These are phyloP conservation scores for Colletotrichum echinochloae DNA, from an alignment of 2,329 filamentous ascomycete genomes.

Conservation along the genomic window DNA sequence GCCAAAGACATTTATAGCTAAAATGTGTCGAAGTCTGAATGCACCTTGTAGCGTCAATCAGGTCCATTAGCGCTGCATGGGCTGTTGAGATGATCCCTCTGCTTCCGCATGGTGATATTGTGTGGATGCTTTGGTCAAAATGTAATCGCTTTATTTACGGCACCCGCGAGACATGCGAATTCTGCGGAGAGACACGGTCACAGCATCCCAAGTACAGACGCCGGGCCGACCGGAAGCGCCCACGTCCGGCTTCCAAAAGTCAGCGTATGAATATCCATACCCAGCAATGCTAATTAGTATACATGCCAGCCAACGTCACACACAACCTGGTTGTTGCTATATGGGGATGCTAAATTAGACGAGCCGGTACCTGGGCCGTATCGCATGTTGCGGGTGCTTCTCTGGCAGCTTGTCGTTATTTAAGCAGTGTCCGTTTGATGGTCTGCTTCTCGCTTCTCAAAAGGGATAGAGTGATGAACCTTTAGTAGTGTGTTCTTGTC, in stretches of 20 bases:
- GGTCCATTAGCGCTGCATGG: background rate
- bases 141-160: no score
- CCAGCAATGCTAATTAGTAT: background rate
- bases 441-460: background rate
- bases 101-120: constrained; percentile 15
- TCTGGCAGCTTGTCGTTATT: background rate
- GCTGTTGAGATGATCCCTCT: background rate
- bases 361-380: background rate
- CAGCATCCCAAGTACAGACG: background rate
- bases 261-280: constrained; percentile 4
- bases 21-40: background rate
- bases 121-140: background rate
- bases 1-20: background rate
- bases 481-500: background rate
- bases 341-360: background rate
- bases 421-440: background rate
- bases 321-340: background rate
- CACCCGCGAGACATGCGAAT: background rate
- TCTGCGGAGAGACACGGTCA: background rate
- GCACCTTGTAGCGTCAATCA: background rate
- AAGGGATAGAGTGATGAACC: background rate
- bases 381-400: background rate
- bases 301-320: constrained; percentile 10
- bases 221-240: constrained; percentile 5
- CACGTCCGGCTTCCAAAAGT: constrained; percentile 17